Conservation (phyloP, 345 rosid genomes). For the Cardamine resedifolia region DNA sequence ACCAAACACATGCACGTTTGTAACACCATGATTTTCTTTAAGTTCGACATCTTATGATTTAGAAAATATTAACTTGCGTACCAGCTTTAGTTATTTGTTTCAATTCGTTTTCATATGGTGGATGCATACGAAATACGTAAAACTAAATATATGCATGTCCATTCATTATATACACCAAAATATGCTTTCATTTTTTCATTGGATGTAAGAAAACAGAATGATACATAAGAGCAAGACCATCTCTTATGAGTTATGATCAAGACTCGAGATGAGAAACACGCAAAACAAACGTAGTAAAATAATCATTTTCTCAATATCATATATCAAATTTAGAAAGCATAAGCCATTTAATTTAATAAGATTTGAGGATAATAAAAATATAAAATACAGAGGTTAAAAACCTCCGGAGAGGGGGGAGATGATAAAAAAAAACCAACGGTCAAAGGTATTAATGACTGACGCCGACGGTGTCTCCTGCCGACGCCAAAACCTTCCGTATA, state of each 20-base stretch:
- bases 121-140: too few species aligned
- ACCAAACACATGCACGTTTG: not conserved
- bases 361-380: not conserved
- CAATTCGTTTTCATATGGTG: too few species aligned
- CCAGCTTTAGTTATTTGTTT: not conserved
- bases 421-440: constrained; percentile 48
- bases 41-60: not conserved
- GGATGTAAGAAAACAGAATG: not conserved
- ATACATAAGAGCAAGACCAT: not conserved
- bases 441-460: constrained; percentile 60
- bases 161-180: not conserved
- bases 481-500: constrained; percentile 37
- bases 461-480: constrained; percentile 55
- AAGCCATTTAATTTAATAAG: not conserved
- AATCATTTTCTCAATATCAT: not conserved
- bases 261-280: not conserved
- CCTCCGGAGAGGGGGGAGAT: constrained; percentile 13
- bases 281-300: not conserved
- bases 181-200: not conserved
- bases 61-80: not conserved
- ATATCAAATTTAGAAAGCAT: not conserved
- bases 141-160: not conserved
- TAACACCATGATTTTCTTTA: not conserved
- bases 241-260: not conserved
- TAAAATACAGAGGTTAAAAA: not conserved